A percentile compares a stretch with the other conserved stretches of the same genome.
Conservation (phyloP, 441 rosid genomes). For the Gossypium lobatum region DNA sequence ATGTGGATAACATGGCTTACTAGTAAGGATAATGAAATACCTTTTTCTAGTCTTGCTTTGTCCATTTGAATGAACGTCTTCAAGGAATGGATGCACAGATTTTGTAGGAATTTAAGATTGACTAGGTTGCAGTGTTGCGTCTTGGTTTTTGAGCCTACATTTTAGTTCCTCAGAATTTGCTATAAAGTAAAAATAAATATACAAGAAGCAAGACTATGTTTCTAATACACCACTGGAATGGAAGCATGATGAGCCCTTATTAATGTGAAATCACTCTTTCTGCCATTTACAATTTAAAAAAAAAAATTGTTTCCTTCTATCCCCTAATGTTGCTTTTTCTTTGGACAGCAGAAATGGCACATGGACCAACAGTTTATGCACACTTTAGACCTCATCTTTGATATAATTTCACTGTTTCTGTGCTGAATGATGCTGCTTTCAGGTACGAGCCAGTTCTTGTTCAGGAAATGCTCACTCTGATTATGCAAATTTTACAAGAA, state of each 20-base stretch:
- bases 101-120: background rate
- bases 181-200: background rate
- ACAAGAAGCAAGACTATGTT: background rate
- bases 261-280: background rate
- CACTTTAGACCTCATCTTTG: background rate
- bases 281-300: background rate
- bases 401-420: conserved; percentile 14
- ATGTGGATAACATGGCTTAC: background rate
- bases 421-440: conserved; percentile 24
- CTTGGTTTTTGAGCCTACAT: background rate
- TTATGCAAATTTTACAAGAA: conserved; percentile 89
- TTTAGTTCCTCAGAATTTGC: background rate
- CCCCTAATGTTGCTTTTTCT: background rate
- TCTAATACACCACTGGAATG: background rate
- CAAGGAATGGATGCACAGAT: background rate
- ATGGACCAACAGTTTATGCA: background rate
- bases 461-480: conserved; percentile 84
- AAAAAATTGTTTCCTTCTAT: background rate
- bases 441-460: conserved; percentile 86
- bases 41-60: background rate
- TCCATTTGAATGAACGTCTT: background rate
- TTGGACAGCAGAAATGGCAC: background rate
- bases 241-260: background rate
- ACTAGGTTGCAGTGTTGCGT: background rate
- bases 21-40: background rate